These are phyloP conservation scores for Colletotrichum limetticola DNA, from an alignment of 2,329 filamentous ascomycete species.

Conservation along the genomic window DNA sequence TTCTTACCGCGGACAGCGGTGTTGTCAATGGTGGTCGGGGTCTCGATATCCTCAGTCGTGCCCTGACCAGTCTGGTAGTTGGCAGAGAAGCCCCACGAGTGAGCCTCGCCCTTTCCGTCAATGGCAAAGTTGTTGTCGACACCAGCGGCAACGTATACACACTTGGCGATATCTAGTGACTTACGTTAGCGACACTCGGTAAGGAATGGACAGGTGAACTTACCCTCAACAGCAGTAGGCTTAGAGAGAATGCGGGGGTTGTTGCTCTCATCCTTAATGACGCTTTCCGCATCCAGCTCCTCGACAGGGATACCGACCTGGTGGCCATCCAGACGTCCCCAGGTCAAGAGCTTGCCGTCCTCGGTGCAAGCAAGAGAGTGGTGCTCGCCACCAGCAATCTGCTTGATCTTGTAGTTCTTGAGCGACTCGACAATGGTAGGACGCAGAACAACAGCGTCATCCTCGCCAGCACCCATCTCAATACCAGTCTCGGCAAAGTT, in stretches of 20 bases:
- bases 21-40: slow-evolving; percentile 85
- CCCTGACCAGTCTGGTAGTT: slow-evolving; percentile 85
- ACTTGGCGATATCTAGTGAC: slow-evolving; percentile 60
- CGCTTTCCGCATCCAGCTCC: slow-evolving; percentile 65
- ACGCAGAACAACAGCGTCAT: slow-evolving; percentile 77
- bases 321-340: slow-evolving; percentile 68
- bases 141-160: slow-evolving; percentile 70
- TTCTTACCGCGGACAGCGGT: slow-evolving; percentile 80
- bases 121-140: slow-evolving; percentile 81
- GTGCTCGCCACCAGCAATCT: slow-evolving; percentile 76
- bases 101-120: slow-evolving; percentile 76
- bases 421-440: slow-evolving; percentile 76
- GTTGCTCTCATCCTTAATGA: slow-evolving; percentile 72
- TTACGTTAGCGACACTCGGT: slow-evolving; percentile 1
- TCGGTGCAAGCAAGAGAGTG: slow-evolving; percentile 75
- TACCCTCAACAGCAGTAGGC: slow-evolving; percentile 70
- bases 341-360: slow-evolving; percentile 67
- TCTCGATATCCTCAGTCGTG: slow-evolving; percentile 80
- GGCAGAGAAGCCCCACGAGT: slow-evolving; percentile 83
- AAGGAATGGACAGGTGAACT: slow-evolving; percentile 37
- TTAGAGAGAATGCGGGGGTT: slow-evolving; percentile 77
- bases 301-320: slow-evolving; percentile 68
- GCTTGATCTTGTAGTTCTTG: slow-evolving; percentile 69
- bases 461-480: slow-evolving; percentile 70
- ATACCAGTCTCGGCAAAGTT: slow-evolving; percentile 83